Evolutionary conservation across 2,329 filamentous ascomycete species (phyloP).

Genomic region (Talaromyces sp.): DNA sequence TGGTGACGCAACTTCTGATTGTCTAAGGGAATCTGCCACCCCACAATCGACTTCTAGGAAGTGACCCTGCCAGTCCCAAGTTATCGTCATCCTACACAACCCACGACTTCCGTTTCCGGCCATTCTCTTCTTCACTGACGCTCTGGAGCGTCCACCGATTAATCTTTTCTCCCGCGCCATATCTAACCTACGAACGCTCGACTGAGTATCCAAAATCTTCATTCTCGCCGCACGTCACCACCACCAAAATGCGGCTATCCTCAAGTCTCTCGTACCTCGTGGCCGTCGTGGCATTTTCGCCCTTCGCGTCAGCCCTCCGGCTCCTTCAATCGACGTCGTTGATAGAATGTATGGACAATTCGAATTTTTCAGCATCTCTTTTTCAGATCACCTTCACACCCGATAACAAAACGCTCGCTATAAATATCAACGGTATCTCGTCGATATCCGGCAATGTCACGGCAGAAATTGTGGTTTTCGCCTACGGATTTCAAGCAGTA

Average conservation of each 20-base stretch:
- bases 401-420: slow-evolving; percentile 66
- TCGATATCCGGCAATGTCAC: slow-evolving; percentile 78
- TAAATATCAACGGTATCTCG: slow-evolving; percentile 77
- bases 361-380: slow-evolving; percentile 79
- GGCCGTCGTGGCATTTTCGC: slow-evolving; percentile 38
- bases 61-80: not conserved
- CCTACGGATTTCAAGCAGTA: slow-evolving; percentile 76
- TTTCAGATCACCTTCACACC: slow-evolving; percentile 72
- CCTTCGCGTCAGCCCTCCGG: slow-evolving; percentile 58
- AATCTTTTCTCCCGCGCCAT: not conserved
- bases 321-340: slow-evolving; percentile 79
- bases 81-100: slow-evolving; percentile 5
- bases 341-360: slow-evolving; percentile 79
- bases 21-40: slow-evolving; percentile 9
- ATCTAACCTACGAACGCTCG: not conserved
- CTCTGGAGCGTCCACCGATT: slow-evolving; percentile 13
- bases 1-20: slow-evolving; percentile 9
- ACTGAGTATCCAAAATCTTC: not conserved
- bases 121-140: not conserved
- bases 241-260: slow-evolving; percentile 31
- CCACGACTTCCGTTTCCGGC: slow-evolving; percentile 16
- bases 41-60: slow-evolving; percentile 7
- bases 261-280: slow-evolving; percentile 35
- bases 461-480: slow-evolving; percentile 71
- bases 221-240: not conserved